Percentiles rank a stretch among this genome's conserved stretches.
Conservation (phyloP, 2,329 filamentous ascomycete genomes). For the Orbilia oligospora region DNA sequence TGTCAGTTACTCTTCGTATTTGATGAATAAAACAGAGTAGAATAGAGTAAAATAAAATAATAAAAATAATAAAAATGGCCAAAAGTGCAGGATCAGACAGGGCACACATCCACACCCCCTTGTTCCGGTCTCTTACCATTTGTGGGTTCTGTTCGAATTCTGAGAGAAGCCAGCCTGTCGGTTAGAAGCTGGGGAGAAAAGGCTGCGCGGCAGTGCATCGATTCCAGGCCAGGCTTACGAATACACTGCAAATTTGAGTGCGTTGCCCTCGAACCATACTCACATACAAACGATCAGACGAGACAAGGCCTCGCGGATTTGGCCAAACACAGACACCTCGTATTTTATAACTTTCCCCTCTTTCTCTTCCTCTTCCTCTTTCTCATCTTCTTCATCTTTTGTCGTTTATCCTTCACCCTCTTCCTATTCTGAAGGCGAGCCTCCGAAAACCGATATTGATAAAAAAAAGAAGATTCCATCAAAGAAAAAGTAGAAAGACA, state of each 20-base stretch:
- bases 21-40: background rate
- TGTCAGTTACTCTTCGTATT: background rate
- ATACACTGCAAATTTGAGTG: slow-evolving; percentile 21
- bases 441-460: no score
- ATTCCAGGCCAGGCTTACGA: slow-evolving; percentile 42
- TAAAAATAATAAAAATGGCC: background rate
- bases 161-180: slow-evolving; percentile 5
- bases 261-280: background rate
- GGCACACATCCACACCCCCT: background rate
- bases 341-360: background rate
- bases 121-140: background rate
- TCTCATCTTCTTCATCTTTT: background rate
- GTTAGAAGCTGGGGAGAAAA: background rate
- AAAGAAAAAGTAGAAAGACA: background rate
- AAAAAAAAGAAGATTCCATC: no score
- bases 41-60: background rate
- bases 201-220: slow-evolving; percentile 40
- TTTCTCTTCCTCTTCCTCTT: background rate
- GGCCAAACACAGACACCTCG: slow-evolving; percentile 5
- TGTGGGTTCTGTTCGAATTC: background rate
- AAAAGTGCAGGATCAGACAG: slow-evolving; percentile 4
- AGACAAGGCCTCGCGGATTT: slow-evolving; percentile 15
- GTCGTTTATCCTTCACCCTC: no score
- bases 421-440: no score
- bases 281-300: background rate